Evolutionary conservation across 1,139 yeast genomes (phyloP).

Genomic region (Pichia sp.): DNA sequence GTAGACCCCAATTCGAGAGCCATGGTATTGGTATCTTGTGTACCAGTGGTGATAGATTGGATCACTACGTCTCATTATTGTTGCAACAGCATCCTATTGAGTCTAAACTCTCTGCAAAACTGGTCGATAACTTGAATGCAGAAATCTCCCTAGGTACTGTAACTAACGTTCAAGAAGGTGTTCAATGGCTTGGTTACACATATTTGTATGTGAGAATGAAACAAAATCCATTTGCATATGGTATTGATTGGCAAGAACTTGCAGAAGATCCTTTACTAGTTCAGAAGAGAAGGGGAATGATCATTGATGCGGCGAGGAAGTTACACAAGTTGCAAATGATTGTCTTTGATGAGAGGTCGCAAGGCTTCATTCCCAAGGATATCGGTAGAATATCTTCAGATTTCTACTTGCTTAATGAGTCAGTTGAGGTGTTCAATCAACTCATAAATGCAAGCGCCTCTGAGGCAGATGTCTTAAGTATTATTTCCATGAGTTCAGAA

Average conservation of each 20-base stretch:
- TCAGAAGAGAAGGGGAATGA: constrained; percentile 66
- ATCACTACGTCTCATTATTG: constrained; percentile 78
- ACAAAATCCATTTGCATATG: constrained; percentile 88
- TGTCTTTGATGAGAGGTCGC: constrained; percentile 79
- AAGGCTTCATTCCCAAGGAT: constrained; percentile 77
- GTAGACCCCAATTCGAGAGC: constrained; percentile 94
- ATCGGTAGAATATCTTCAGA: constrained; percentile 93
- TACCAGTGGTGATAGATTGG: constrained; percentile 74
- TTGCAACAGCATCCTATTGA: constrained; percentile 98
- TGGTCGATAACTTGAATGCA: constrained; percentile 91
- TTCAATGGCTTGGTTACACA: constrained; percentile 95
- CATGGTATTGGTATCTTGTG: constrained; percentile 90
- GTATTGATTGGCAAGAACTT: constrained; percentile 83
- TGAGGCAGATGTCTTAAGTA: constrained; percentile 85
- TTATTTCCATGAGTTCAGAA: constrained; percentile 90
- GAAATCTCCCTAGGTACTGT: constrained; percentile 95
- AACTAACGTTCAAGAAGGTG: constrained; percentile 89
- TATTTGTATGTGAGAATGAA: constrained; percentile 92
- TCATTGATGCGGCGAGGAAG: constrained; percentile 71
- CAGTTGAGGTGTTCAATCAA: constrained; percentile 85
- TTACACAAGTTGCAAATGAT: constrained; percentile 88
- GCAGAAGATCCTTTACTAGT: constrained; percentile 76
- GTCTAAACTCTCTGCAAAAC: constrained; percentile 65
- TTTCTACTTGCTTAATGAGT: constrained; percentile 76
- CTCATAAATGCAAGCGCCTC: constrained; percentile 79